Percentiles rank a stretch among this genome's conserved stretches.
Conservation (phyloP, 1,284 basidiomycete species). For the Gastroboletus turbinatus region DNA sequence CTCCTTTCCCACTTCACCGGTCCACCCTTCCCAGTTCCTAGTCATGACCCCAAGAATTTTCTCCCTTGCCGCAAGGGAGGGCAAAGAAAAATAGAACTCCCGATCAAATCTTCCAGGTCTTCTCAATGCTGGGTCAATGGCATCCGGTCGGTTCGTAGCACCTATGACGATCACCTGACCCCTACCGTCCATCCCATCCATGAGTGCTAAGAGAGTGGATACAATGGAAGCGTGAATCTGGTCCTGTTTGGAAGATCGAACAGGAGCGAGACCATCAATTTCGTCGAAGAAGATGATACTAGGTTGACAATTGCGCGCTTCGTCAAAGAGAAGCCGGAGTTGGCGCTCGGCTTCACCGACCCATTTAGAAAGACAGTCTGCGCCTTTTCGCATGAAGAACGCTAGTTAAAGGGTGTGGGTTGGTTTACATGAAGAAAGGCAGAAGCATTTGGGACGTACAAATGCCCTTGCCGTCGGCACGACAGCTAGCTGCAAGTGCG, state of each 20-base stretch:
- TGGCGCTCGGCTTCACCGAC: conserved; percentile 99
- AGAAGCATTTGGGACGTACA: conserved; percentile 49
- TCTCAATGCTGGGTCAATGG: conserved; percentile 93
- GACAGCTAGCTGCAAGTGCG: conserved; percentile 92
- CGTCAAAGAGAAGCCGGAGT: conserved; percentile 93
- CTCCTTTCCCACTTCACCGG: conserved; percentile 54
- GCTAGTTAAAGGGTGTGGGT: conserved; percentile 46
- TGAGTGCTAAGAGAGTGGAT: conserved; percentile 92
- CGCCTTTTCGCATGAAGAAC: conserved; percentile 99
- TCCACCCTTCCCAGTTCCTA: conserved; percentile 86
- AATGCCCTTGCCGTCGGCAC: conserved; percentile 86
- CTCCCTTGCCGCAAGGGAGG: conserved; percentile 80
- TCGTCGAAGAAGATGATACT: conserved; percentile 98
- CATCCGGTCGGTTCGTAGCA: conserved; percentile 96
- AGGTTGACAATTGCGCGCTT: conserved; percentile 90
- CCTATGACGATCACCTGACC: conserved; percentile 98
- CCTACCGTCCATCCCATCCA: conserved; percentile 99
- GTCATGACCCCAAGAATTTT: conserved; percentile 95
- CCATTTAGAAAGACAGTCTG: conserved; percentile 98
- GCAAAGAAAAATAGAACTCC: conserved; percentile 98
- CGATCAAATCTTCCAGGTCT: conserved; percentile 96
- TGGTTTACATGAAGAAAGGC: neutral
- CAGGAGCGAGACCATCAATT: conserved; percentile 97
- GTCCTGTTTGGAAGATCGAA: conserved; percentile 96
- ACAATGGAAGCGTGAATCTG: conserved; percentile 99